phyloP scores from a whole-genome alignment of 1,139 yeast genomes.

The Zygosaccharomyces sapae region DNA sequence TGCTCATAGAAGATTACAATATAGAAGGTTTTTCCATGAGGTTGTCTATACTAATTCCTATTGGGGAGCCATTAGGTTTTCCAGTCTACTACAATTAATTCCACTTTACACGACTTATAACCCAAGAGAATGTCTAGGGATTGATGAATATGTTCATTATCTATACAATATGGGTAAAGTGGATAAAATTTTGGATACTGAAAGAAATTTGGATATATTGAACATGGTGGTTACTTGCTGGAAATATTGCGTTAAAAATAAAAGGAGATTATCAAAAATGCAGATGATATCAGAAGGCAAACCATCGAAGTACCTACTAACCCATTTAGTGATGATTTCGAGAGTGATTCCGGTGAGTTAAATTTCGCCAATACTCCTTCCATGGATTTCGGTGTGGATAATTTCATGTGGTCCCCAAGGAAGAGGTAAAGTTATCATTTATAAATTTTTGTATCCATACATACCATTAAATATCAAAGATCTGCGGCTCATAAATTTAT shows the following conservation, averaged over 20 bases:
- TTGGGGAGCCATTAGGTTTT: conserved; percentile 57
- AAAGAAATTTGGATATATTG: conserved; percentile 48
- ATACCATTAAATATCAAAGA: too few species aligned
- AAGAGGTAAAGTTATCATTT: background rate
- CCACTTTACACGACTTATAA: conserved; percentile 74
- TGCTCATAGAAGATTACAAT: conserved; percentile 47
- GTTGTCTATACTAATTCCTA: conserved; percentile 53
- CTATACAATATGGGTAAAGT: conserved; percentile 58
- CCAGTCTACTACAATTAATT: conserved; percentile 58
- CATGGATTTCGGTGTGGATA: conserved; percentile 28
- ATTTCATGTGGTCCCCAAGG: conserved; percentile 33
- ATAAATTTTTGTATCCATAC: background rate
- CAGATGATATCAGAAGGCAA: conserved; percentile 1
- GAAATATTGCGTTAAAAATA: conserved; percentile 41
- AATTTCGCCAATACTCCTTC: conserved; percentile 22
- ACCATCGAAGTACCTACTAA: conserved; percentile 4
- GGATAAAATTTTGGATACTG: conserved; percentile 49
- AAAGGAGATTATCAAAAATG: conserved; percentile 1
- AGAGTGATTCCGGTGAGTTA: conserved; percentile 10
- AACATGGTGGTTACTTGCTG: conserved; percentile 58
- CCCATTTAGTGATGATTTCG: conserved; percentile 8
- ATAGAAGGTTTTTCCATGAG: conserved; percentile 61
- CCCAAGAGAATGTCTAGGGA: conserved; percentile 63
- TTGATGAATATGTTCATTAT: conserved; percentile 70
- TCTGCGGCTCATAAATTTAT: too few species aligned